Percentiles rank a stretch among this genome's conserved stretches.
Evolutionary conservation across 495 filamentous ascomycete species (phyloP).

Genomic region (Penicillium bialowiezense): DNA sequence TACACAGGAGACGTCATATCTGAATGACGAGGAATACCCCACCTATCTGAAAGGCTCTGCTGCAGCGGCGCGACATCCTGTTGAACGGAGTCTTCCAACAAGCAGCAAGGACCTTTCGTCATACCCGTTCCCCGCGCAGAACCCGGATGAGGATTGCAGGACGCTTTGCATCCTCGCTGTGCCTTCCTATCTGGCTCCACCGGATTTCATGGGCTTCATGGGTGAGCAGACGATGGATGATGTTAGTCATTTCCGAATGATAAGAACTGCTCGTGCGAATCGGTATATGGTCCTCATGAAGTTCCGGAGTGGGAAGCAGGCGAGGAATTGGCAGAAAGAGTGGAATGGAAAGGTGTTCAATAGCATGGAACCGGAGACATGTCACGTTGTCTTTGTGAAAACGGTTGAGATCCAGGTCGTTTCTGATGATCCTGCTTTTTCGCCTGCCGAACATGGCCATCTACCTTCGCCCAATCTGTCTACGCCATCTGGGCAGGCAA

Average conservation of each 20-base stretch:
- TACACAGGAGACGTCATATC: constrained; percentile 63
- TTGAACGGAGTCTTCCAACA: constrained; percentile 11
- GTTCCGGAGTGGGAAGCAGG: constrained; percentile 72
- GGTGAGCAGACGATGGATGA: constrained; percentile 84
- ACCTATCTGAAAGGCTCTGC: constrained; percentile 43
- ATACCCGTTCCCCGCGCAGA: constrained; percentile 21
- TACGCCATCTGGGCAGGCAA: constrained; percentile 48
- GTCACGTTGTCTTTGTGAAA: constrained; percentile 94
- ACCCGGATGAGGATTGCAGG: constrained; percentile 66
- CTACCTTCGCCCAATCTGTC: constrained; percentile 37
- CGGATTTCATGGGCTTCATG: constrained; percentile 89
- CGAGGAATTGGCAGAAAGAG: constrained; percentile 74
- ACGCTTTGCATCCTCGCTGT: constrained; percentile 93
- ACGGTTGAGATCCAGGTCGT: constrained; percentile 67
- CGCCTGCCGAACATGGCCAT: constrained; percentile 29
- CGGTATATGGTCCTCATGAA: constrained; percentile 98
- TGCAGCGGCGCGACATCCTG: constrained; percentile 31
- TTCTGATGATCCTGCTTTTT: constrained; percentile 18
- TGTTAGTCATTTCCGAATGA: constrained; percentile 94
- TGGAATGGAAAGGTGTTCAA: constrained; percentile 97
- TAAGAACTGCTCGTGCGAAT: constrained; percentile 82
- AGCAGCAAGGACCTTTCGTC: constrained; percentile 4
- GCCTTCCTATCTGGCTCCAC: constrained; percentile 85
- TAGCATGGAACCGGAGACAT: constrained; percentile 94
- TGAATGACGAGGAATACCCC: constrained; percentile 40